These are phyloP conservation scores for Rhodocollybia butyracea DNA, from an alignment of 768 basidiomycete species.

Conservation along the genomic window DNA sequence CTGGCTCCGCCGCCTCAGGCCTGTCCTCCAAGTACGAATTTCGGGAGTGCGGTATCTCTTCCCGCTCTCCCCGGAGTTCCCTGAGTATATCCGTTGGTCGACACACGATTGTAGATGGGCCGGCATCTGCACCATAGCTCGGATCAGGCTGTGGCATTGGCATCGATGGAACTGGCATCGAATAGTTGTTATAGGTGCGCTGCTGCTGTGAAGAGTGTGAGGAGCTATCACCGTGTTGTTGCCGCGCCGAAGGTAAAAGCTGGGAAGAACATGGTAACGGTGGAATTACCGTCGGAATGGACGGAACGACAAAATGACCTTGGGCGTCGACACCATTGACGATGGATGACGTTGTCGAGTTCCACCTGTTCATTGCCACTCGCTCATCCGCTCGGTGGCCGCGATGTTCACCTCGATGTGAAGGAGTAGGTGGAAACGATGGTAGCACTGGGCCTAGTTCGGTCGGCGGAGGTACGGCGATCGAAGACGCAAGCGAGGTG, in stretches of 20 bases:
- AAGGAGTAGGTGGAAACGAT: background rate
- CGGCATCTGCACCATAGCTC: background rate
- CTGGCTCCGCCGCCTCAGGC: background rate
- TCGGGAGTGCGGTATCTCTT: background rate
- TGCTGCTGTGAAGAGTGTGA: background rate
- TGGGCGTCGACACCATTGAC: conserved; percentile 1
- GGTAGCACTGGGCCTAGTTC: background rate
- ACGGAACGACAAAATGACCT: background rate
- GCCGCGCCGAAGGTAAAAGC: no score
- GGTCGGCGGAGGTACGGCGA: no score
- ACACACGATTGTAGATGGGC: background rate
- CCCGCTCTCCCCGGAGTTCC: background rate
- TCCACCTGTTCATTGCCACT: background rate
- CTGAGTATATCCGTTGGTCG: background rate
- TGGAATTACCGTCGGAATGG: background rate
- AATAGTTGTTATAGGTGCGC: background rate
- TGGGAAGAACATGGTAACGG: background rate
- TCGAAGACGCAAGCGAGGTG: background rate
- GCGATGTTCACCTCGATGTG: background rate
- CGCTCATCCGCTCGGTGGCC: background rate
- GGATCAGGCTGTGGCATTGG: conserved; percentile 1
- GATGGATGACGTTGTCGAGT: background rate
- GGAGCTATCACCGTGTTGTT: background rate
- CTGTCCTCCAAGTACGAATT: background rate
- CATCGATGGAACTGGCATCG: background rate